phyloP scores from a whole-genome alignment of 768 basidiomycete species.

The Psilocybe tampanensis region DNA sequence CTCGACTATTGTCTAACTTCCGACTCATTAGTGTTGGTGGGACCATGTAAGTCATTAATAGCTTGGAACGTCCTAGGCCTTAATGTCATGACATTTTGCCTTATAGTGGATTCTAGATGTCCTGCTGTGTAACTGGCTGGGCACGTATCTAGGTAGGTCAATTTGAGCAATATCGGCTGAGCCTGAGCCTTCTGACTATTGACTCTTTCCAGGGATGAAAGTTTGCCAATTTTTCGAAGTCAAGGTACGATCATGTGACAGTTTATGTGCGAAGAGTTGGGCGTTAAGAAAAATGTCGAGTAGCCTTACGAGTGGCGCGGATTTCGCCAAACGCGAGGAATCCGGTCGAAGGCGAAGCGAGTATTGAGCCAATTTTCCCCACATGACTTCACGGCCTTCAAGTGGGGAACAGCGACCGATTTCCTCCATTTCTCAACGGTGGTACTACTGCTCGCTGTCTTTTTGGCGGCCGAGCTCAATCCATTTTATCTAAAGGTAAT shows the following conservation, averaged over 20 bases:
- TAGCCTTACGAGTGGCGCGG: slow-evolving; percentile 89
- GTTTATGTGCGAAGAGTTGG: slow-evolving; percentile 11
- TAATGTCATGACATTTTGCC: slow-evolving; percentile 6
- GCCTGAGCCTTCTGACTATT: slow-evolving; percentile 16
- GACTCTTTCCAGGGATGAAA: slow-evolving; percentile 67
- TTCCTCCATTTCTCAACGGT: slow-evolving; percentile 78
- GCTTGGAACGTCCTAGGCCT: slow-evolving; percentile 2
- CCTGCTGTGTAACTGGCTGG: slow-evolving; percentile 85
- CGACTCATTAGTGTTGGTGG: slow-evolving; percentile 78
- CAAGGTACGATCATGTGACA: slow-evolving; percentile 51
- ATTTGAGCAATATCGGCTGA: slow-evolving; percentile 6
- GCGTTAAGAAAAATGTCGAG: slow-evolving; percentile 13
- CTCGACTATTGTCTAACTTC: slow-evolving; percentile 16
- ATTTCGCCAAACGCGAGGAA: slow-evolving; percentile 72
- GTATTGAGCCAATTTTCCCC: slow-evolving; percentile 86
- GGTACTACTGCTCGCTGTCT: slow-evolving; percentile 73
- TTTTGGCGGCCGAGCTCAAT: slow-evolving; percentile 83
- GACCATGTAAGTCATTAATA: slow-evolving; percentile 67
- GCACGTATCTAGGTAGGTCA: slow-evolving; percentile 72
- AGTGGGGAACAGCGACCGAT: slow-evolving; percentile 80
- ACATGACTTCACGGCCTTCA: slow-evolving; percentile 85
- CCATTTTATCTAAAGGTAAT: slow-evolving; percentile 86
- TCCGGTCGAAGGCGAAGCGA: slow-evolving; percentile 78
- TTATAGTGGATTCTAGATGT: slow-evolving; percentile 85
- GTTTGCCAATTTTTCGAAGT: slow-evolving; percentile 87